phyloP scores from a whole-genome alignment of 2,329 filamentous ascomycete species.

The Parastagonospora avenae region DNA sequence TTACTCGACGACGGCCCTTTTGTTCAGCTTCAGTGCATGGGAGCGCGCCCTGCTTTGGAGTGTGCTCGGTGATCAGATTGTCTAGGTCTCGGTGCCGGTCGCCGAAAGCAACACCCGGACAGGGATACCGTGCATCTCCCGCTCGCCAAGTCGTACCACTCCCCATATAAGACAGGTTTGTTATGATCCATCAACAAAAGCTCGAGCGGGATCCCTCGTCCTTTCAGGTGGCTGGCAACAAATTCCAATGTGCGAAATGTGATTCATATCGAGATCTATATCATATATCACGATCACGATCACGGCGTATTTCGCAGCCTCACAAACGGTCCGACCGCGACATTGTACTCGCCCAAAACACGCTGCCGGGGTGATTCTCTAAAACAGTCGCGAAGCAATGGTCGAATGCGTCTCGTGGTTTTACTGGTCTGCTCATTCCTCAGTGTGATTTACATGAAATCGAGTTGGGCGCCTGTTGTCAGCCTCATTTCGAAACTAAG shows the following conservation, averaged over 20 bases:
- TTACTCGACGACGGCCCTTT: too few species aligned
- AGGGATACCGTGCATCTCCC: conserved; percentile 22
- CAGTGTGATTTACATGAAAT: too few species aligned
- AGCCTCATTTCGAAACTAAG: too few species aligned
- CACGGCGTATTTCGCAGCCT: background rate
- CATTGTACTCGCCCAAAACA: too few species aligned
- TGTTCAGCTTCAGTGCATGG: too few species aligned
- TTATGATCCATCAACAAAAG: background rate
- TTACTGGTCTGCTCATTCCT: too few species aligned
- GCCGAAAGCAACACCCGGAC: background rate
- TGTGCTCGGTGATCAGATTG: background rate
- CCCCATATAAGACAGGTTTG: conserved; percentile 2
- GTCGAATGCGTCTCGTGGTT: too few species aligned
- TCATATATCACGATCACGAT: background rate
- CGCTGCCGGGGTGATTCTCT: too few species aligned
- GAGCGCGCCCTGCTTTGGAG: background rate
- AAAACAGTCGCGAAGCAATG: too few species aligned
- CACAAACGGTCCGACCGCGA: too few species aligned
- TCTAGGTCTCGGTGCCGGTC: background rate
- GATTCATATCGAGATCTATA: background rate
- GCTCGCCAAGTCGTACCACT: conserved; percentile 12
- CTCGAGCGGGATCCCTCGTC: background rate
- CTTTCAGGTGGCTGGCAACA: background rate
- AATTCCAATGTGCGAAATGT: background rate
- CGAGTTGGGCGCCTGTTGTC: too few species aligned